Base-by-base conservation (phyloP, 2,329 filamentous ascomycete species). In the Epichloe bromicola region DNA sequence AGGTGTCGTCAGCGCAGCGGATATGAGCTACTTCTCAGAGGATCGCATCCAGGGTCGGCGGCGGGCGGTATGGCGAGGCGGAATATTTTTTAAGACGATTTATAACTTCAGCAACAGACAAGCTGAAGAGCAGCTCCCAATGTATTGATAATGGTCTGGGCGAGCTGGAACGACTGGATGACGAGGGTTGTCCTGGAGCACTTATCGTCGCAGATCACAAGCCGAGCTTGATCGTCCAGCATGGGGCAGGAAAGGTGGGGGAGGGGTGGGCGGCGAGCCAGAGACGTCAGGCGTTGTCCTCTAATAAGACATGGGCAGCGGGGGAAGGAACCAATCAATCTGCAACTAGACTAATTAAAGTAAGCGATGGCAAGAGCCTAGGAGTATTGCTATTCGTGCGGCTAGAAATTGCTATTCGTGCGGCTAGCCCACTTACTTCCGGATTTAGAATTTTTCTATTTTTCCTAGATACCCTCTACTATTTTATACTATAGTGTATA, bases 241-340 rank as follows among this genome's bases (percentile, higher is more conserved):
- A 20, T 51, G 37, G 49, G 26, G n/a, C 34, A 23, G 15, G n/a
- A 34, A 19, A 10, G 33, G 41, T 30, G 17, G 17, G 19, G 48
- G 17, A 14, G 48, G 30, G 3, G 20, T 30, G 19, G 33, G 37
- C n/a, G 14, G 14, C 19, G 46, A 50, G 14, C 5, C n/a, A 33
- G 19, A 48, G 49, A 53, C 52, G 52, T 57, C 52, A 54, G 55
- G 53, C 38, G 50, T 43, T 36, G 23, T 26, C 23, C 23, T 26
- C 23, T 26, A 6, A 26, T 26, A 6, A 26, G 23, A 42, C n/a
- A 20, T 14, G 34, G 19, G 19, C 12, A 38, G n/a, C 30, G 23
- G 17, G 26, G 38, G 17, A 42, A 41, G 8, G 26, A 38, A 15
- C 15, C 19, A 37, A 11, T 33, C 17, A 39, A 45, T 30, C 50